Evolutionary conservation across 148 eudicot genomes (phyloP), one percentile per base, ranked within the genome.

Genomic region (Rhododendron ferrugineum): DNA sequence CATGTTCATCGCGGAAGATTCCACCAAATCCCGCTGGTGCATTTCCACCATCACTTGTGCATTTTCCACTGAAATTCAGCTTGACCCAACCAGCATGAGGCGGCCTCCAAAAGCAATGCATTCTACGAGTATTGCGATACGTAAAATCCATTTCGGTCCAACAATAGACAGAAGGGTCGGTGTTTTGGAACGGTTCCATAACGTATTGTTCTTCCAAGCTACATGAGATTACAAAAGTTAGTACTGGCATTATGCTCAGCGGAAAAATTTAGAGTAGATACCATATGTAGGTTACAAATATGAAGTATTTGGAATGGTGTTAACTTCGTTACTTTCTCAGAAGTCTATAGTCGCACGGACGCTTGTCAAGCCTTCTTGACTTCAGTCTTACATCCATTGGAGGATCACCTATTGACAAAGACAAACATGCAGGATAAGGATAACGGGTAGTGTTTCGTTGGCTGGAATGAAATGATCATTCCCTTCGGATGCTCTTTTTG

Each of bases 11-110:
- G 34, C 81, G 56, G 16, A 78, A 78, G 52, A 78, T 34, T 7
- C 81, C 81, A 20, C 81, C 58, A 46, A 42, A 78, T 42, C 81
- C 81, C 9, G 81, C 81, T 11, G 18, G 15, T 4, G 32, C n/a
- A 47, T n/a, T n/a, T 47, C 56, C 81, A 22, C 58, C 52, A 30
- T 20, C 60, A 15, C 60, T 54, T 54, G 60, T 2, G 20, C 80
- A 47, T 44, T 40, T 44, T 15, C 81, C 81, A 23, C 36, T 42
- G 26, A 78, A 78, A n/a, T 78, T 78, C 58, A 78, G 34, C 34
- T 78, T 78, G 18, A 78, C 26, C 81, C 81, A 78, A 78, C 81
- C 34, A 22, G 58, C 56, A 78, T 23, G 70, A 23, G 79, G 79
- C 0, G 79, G 79, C 79, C 49, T 32, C 79, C 79, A 76, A n/a